Evolutionary conservation across 2,329 filamentous ascomycete genomes (phyloP).

Genomic region (Aspergillus uvarum): DNA sequence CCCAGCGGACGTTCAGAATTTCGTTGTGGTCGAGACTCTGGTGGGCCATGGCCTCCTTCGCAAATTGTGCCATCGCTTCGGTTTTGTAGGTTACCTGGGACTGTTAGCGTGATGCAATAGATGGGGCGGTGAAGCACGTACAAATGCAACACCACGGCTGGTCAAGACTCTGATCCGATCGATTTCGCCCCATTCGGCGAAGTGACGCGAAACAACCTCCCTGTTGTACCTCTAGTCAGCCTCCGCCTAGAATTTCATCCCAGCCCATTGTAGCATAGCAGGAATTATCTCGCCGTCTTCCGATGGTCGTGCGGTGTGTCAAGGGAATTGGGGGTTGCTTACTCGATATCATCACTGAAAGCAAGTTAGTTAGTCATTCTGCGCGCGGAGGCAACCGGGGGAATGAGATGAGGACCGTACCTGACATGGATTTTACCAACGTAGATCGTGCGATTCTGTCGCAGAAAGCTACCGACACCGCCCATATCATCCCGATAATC

Average conservation of each 20-base stretch:
- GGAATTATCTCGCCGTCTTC: background rate
- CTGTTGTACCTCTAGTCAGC: background rate
- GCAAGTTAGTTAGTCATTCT: background rate
- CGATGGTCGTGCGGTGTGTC: background rate
- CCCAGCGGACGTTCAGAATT: conserved; percentile 94
- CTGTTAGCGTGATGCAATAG: background rate
- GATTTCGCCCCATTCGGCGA: conserved; percentile 93
- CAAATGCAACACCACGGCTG: conserved; percentile 84
- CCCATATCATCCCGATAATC: conserved; percentile 98
- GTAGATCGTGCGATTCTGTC: conserved; percentile 92
- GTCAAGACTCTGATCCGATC: conserved; percentile 88
- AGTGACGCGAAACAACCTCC: conserved; percentile 90
- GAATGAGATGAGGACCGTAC: conserved; percentile 79
- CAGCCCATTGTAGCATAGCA: background rate
- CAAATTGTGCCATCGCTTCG: conserved; percentile 85
- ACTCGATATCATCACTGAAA: background rate
- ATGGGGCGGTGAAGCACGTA: background rate
- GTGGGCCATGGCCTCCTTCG: conserved; percentile 93
- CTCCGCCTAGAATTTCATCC: background rate
- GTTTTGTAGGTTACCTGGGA: conserved; percentile 75
- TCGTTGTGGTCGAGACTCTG: conserved; percentile 89
- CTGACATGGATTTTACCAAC: conserved; percentile 91
- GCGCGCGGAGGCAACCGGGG: background rate
- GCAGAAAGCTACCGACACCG: conserved; percentile 88
- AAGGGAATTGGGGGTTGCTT: background rate